These are phyloP conservation scores for Penicillium capsulatum DNA, from an alignment of 2,329 filamentous ascomycete species.

Conservation along the genomic window DNA sequence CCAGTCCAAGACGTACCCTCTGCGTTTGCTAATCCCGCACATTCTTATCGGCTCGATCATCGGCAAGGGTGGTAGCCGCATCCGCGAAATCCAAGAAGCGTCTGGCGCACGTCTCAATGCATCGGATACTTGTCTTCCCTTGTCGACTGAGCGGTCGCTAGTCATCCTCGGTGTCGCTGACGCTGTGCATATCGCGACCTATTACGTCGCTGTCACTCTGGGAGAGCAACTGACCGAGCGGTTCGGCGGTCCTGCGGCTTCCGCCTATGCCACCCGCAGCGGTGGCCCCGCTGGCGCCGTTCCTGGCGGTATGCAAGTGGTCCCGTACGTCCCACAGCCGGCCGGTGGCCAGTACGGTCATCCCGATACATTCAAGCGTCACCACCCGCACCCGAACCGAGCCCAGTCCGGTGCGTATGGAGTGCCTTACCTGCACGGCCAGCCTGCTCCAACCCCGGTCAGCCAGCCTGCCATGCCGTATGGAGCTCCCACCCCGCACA, in stretches of 20 bases:
- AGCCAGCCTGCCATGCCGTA: constrained; percentile 74
- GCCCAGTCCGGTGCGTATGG: constrained; percentile 71
- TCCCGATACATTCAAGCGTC: constrained; percentile 75
- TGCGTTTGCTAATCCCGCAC: constrained; percentile 91
- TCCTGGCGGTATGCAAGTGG: constrained; percentile 96
- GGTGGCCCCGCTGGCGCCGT: constrained; percentile 90
- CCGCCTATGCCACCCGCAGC: constrained; percentile 94
- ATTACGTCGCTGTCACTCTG: constrained; percentile 97
- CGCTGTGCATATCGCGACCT: constrained; percentile 96
- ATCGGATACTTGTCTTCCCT: constrained; percentile 86
- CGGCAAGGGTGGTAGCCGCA: constrained; percentile 90
- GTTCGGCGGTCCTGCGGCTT: constrained; percentile 91
- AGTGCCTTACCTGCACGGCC: constrained; percentile 68
- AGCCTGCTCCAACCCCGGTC: constrained; percentile 50
- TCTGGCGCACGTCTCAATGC: constrained; percentile 95
- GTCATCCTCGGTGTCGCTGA: constrained; percentile 97
- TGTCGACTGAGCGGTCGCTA: constrained; percentile 95
- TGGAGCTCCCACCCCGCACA: constrained; percentile 63
- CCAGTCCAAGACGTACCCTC: constrained; percentile 94
- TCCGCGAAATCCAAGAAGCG: constrained; percentile 96
- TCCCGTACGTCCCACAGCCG: constrained; percentile 94
- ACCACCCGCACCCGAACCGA: constrained; percentile 68
- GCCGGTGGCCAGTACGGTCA: constrained; percentile 89
- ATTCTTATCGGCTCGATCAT: constrained; percentile 98
- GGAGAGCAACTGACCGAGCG: constrained; percentile 95